Conservation (phyloP, 2,329 filamentous ascomycete genomes). For the Penicillium olsonii region DNA sequence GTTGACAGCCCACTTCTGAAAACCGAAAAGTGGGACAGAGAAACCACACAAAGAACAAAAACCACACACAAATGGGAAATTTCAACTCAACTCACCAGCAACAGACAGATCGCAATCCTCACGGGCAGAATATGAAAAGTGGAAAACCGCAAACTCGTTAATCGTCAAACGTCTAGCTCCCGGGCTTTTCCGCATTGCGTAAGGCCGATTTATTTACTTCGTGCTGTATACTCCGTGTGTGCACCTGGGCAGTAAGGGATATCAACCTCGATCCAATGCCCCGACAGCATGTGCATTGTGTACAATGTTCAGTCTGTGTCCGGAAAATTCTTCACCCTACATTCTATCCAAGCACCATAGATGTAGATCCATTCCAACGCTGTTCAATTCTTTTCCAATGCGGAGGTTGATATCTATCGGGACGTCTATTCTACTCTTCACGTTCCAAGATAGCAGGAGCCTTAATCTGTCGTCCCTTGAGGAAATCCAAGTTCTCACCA, state of each 20-base stretch:
- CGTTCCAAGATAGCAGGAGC: slow-evolving; percentile 66
- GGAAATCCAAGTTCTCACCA: slow-evolving; percentile 64
- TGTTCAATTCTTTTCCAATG: not conserved
- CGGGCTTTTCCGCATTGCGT: slow-evolving; percentile 43
- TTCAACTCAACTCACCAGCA: slow-evolving; percentile 11
- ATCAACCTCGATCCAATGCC: not conserved
- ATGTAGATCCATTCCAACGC: slow-evolving; percentile 16
- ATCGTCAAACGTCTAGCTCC: slow-evolving; percentile 38
- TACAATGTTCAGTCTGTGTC: not conserved
- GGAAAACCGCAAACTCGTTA: slow-evolving; percentile 28
- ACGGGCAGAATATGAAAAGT: slow-evolving; percentile 14
- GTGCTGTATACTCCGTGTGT: not conserved
- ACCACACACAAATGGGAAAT: slow-evolving; percentile 12
- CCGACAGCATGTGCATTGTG: not conserved
- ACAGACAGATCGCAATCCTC: not conserved
- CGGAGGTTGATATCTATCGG: not conserved
- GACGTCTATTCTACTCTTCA: slow-evolving; percentile 44
- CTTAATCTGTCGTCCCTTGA: slow-evolving; percentile 61
- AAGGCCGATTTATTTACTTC: slow-evolving; percentile 26
- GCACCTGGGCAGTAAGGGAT: not conserved
- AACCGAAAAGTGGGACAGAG: slow-evolving; percentile 17
- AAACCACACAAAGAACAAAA: slow-evolving; percentile 11
- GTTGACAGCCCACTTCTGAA: slow-evolving; percentile 32
- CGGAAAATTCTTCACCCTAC: slow-evolving; percentile 12
- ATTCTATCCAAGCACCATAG: slow-evolving; percentile 10